Conservation (phyloP, 768 basidiomycete genomes). For the Thelephora ganbajun region DNA sequence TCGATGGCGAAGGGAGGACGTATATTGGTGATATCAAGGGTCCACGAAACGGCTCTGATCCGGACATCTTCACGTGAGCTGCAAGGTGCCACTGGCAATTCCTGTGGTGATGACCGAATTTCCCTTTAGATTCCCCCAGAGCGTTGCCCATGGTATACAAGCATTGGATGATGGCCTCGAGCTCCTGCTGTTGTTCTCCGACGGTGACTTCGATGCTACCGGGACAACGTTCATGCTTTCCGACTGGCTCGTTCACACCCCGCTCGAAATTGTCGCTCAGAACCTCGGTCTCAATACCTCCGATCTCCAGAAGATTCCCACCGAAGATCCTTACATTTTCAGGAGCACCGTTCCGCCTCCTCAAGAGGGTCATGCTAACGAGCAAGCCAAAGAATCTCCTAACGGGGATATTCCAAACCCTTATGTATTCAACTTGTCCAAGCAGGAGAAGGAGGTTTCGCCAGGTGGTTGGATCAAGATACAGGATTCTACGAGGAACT, state of each 20-base stretch:
- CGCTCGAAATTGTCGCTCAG: conserved; percentile 14
- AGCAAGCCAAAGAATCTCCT: conserved; percentile 10
- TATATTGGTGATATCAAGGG: conserved; percentile 14
- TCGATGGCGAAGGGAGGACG: conserved; percentile 12
- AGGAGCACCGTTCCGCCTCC: conserved; percentile 9
- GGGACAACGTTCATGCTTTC: conserved; percentile 18
- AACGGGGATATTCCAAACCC: conserved; percentile 9
- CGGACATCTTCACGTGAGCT: conserved; percentile 14
- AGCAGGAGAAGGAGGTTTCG: conserved; percentile 10
- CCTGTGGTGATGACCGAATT: neutral
- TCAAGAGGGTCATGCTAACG: conserved; percentile 7
- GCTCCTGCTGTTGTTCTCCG: conserved; percentile 15
- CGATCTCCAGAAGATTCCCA: conserved; percentile 10
- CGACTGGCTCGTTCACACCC: conserved; percentile 17
- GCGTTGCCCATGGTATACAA: conserved; percentile 14
- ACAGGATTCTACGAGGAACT: conserved; percentile 14
- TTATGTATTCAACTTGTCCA: conserved; percentile 11
- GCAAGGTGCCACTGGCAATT: neutral
- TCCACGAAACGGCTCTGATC: conserved; percentile 10
- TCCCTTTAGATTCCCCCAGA: conserved; percentile 11
- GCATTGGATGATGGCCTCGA: conserved; percentile 14
- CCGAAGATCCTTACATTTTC: conserved; percentile 14
- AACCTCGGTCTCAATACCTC: conserved; percentile 12
- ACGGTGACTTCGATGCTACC: conserved; percentile 16
- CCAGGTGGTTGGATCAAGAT: conserved; percentile 17